A percentile compares a stretch with the other conserved stretches of the same genome.
phyloP scores from a whole-genome alignment of 2,329 filamentous ascomycete species.

The Epichloe amarillans region DNA sequence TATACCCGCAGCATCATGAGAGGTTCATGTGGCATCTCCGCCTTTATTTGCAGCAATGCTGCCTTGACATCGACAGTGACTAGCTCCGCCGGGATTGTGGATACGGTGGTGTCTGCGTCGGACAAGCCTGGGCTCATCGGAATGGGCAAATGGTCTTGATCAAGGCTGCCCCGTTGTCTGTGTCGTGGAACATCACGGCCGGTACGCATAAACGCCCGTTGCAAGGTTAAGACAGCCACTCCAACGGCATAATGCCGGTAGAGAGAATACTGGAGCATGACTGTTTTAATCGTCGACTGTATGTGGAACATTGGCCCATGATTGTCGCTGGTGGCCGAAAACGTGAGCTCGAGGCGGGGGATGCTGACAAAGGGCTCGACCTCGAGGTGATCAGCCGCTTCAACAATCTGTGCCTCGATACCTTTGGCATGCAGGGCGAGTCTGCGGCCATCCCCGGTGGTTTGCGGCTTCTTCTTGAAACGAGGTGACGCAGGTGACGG shows the following conservation, averaged over 20 bases:
- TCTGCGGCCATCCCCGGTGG: slow-evolving; percentile 62
- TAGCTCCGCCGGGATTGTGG: slow-evolving; percentile 43
- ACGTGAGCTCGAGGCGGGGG: slow-evolving; percentile 73
- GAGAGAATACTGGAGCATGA: slow-evolving; percentile 80
- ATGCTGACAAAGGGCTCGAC: slow-evolving; percentile 74
- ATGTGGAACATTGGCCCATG: slow-evolving; percentile 83
- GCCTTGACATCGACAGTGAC: slow-evolving; percentile 73
- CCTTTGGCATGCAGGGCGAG: slow-evolving; percentile 70
- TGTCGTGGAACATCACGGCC: slow-evolving; percentile 26
- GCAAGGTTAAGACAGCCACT: slow-evolving; percentile 64
- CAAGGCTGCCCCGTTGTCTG: slow-evolving; percentile 18
- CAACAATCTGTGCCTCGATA: slow-evolving; percentile 81
- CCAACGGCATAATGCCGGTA: slow-evolving; percentile 86
- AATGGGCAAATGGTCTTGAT: slow-evolving; percentile 18
- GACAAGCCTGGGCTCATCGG: slow-evolving; percentile 17
- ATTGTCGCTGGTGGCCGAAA: slow-evolving; percentile 73
- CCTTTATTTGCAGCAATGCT: slow-evolving; percentile 74
- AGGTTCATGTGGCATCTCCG: slow-evolving; percentile 79
- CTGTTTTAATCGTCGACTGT: slow-evolving; percentile 64
- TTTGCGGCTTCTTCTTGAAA: slow-evolving; percentile 37
- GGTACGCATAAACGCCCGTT: slow-evolving; percentile 51
- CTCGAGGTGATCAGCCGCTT: slow-evolving; percentile 73
- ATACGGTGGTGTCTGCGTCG: slow-evolving; percentile 19
- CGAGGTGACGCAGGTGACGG: slow-evolving; percentile 25
- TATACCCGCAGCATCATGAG: slow-evolving; percentile 82